A percentile compares a stretch with the other conserved stretches of the same genome.
These are phyloP conservation scores for Lotus japonicus DNA, from an alignment of 306 rosid genomes.

Conservation along the genomic window DNA sequence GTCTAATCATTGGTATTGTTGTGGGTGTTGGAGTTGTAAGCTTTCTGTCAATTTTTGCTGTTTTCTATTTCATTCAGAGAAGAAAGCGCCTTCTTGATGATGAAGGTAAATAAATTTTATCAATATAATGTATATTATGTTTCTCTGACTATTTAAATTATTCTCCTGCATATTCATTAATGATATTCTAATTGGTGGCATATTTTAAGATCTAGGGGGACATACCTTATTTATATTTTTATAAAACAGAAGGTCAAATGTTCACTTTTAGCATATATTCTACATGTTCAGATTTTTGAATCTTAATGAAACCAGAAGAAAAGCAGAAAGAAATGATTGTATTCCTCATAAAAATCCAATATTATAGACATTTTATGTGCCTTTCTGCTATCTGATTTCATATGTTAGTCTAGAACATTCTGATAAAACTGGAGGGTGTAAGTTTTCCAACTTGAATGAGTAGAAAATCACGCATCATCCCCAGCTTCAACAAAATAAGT, in stretches of 20 bases:
- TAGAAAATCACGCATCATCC: not conserved
- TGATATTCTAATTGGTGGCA: no score
- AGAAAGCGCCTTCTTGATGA: slow-evolving; percentile 35
- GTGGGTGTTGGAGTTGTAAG: slow-evolving; percentile 51
- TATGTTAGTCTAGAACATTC: not conserved
- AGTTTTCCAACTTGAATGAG: not conserved
- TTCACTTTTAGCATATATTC: not conserved
- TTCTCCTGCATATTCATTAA: not conserved
- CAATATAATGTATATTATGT: not conserved
- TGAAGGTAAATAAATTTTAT: slow-evolving; percentile 43
- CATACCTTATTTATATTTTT: not conserved
- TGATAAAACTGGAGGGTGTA: not conserved
- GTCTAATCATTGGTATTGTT: slow-evolving; percentile 51
- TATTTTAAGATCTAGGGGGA: not conserved
- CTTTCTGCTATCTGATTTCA: not conserved
- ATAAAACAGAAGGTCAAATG: not conserved
- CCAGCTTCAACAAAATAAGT: not conserved
- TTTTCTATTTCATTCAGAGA: slow-evolving; percentile 34
- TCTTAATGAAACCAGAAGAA: not conserved
- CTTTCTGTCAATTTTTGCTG: slow-evolving; percentile 25
- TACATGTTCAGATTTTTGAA: not conserved
- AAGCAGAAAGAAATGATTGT: not conserved
- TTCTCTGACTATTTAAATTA: not conserved
- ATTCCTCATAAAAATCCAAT: not conserved
- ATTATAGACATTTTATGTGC: not conserved